phyloP scores from a whole-genome alignment of 169 alveolate genomes.

The Eimeria necatrix region DNA sequence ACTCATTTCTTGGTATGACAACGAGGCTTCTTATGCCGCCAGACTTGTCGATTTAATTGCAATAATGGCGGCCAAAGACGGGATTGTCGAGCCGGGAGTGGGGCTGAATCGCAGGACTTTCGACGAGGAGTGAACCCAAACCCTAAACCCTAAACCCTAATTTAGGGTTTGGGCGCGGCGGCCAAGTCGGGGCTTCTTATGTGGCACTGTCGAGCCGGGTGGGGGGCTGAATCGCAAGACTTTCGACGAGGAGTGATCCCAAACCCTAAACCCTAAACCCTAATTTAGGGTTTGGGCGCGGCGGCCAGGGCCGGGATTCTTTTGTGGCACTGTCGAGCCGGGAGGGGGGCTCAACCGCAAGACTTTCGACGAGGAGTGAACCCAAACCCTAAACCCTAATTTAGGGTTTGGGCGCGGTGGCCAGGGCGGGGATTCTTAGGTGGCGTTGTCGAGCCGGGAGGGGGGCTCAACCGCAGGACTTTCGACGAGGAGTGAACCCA shows the following conservation, averaged over 20 bases:
- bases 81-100: constrained; percentile 60
- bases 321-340: constrained; percentile 51
- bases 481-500: too few relatives aligned
- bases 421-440: too few relatives aligned
- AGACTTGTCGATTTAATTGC: constrained; percentile 97
- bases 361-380: background rate
- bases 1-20: constrained; percentile 99
- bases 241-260: too few relatives aligned
- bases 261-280: too few relatives aligned
- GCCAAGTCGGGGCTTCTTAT: too few relatives aligned
- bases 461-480: constrained; percentile 67
- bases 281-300: too few relatives aligned
- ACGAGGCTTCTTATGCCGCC: constrained; percentile 99
- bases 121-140: too few relatives aligned
- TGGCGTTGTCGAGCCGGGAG: constrained; percentile 68
- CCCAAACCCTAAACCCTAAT: too few relatives aligned
- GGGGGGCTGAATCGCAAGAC: constrained; percentile 18
- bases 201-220: constrained; percentile 59
- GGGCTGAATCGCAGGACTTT: constrained; percentile 70
- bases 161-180: too few relatives aligned
- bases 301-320: too few relatives aligned
- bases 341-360: constrained; percentile 70
- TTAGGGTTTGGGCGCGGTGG: too few relatives aligned
- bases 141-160: too few relatives aligned
- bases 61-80: constrained; percentile 84